phyloP scores from a whole-genome alignment of 768 basidiomycete species.

The Agrocybe pediades region DNA sequence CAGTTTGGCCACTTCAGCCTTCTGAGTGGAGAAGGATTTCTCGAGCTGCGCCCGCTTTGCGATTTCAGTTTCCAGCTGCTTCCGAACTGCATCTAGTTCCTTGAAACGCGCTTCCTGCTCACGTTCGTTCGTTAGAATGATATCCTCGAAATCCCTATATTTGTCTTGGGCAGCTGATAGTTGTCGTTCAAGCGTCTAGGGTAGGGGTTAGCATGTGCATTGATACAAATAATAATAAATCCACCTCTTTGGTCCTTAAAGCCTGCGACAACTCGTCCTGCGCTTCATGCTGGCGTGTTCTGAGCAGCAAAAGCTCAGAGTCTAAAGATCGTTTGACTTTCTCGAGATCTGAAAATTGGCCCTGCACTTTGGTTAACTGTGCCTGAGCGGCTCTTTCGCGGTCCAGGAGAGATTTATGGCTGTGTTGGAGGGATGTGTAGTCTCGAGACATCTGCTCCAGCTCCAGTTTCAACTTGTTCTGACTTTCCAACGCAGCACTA shows the following conservation, averaged over 20 bases:
- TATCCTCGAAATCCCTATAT: conserved; percentile 87
- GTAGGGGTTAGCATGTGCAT: conserved; percentile 1
- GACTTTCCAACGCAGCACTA: conserved; percentile 58
- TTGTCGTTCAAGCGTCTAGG: conserved; percentile 77
- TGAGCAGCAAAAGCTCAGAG: conserved; percentile 72
- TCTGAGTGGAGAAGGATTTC: conserved; percentile 58
- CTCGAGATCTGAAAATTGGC: conserved; percentile 57
- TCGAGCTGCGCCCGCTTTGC: conserved; percentile 78
- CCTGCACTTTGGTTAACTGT: conserved; percentile 50
- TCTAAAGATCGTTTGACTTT: conserved; percentile 68
- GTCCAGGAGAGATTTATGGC: conserved; percentile 66
- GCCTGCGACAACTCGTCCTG: conserved; percentile 66
- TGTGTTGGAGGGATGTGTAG: conserved; percentile 56
- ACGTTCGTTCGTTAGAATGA: conserved; percentile 79
- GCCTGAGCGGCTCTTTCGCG: conserved; percentile 55
- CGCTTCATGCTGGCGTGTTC: conserved; percentile 65
- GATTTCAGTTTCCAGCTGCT: conserved; percentile 75
- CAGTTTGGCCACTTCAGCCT: conserved; percentile 66
- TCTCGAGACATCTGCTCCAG: conserved; percentile 66
- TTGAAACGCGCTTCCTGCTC: conserved; percentile 76
- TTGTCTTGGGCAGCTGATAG: conserved; percentile 71
- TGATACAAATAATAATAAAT: conserved; percentile 14
- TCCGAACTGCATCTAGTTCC: conserved; percentile 68
- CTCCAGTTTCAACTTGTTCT: conserved; percentile 77
- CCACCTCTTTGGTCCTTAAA: conserved; percentile 73